Base-by-base conservation (phyloP, 1,284 basidiomycete genomes). In the Garcileccinum viscosum region DNA sequence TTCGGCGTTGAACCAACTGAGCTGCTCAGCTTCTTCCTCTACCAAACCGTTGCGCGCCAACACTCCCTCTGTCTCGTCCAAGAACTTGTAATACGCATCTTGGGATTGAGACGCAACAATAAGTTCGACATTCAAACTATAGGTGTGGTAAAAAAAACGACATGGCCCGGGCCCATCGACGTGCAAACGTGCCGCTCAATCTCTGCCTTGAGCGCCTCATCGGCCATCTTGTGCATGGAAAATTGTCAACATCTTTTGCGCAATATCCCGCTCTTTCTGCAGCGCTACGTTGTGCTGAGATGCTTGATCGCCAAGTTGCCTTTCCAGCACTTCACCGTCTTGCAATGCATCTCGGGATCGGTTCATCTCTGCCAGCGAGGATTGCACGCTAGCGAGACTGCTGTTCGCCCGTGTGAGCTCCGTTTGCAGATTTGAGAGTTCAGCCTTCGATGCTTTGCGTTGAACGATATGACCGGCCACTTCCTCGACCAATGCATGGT, bases 1-100 rank as follows among this genome's bases (percentile, higher is more conserved):
- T 76, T 93, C 88, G 1, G 92, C 92, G 71, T 94, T 94, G 82
- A 93, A 91, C 75, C 83, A 86, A 76, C 90, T 90, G 40, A 94
- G 84, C 22, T 83, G 83, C 53, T 85, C 80, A 1, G 91, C 88
- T 76, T 94, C 93, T 44, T 89, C 88, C 74, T 94, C 91, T 11
- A 92, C 93, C 44, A 94, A 82, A 47, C 89, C 84, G 69, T 93
- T 93, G n/a, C 89, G 85, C 17, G 89, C 85, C 32, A 92, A 80
- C 19, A 94, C 84, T 3, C 84, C 82, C 33, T 85, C 86, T 53
- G 93, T 87, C 75, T 93, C 87, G 15, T 91, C 87, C 22, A 87
- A 81, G 17, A 94, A 81, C 58, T 80, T 82, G 69, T 85, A 83
- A 76, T 93, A 94, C 11, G 91, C 91, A 64, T 90, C 87, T 75